Percentiles rank a stretch among this genome's conserved stretches.
These are phyloP conservation scores for Daphne laureola DNA, from an alignment of 441 rosid species.

Conservation along the genomic window DNA sequence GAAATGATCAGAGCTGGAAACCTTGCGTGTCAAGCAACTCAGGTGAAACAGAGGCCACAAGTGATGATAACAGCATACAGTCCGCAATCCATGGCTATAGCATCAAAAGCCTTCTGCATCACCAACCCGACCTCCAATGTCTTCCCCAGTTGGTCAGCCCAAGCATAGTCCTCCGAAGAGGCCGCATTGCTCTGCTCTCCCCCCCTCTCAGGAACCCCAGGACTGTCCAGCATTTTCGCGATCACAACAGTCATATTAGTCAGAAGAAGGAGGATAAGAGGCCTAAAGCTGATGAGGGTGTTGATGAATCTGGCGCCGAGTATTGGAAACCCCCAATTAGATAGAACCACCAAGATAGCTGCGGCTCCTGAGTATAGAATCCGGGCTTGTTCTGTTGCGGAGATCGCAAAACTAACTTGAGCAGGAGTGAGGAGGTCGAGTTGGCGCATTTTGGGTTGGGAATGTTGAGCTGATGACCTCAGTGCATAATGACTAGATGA, in stretches of 20 bases:
- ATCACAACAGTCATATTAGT: slow-evolving; percentile 49
- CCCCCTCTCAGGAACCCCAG: slow-evolving; percentile 19
- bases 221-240: slow-evolving; percentile 28
- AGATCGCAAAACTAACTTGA: slow-evolving; percentile 47
- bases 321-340: slow-evolving; percentile 45
- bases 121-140: slow-evolving; percentile 55
- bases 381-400: slow-evolving; percentile 41
- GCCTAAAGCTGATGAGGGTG: slow-evolving; percentile 46
- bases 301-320: slow-evolving; percentile 27
- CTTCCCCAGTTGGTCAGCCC: slow-evolving; percentile 53
- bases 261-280: slow-evolving; percentile 58
- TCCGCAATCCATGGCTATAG: slow-evolving; percentile 62
- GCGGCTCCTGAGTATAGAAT: slow-evolving; percentile 36
- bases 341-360: slow-evolving; percentile 45
- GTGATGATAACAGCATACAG: slow-evolving; percentile 45
- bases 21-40: neutral
- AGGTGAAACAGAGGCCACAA: slow-evolving; percentile 43
- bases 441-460: slow-evolving; percentile 8
- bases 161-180: slow-evolving; percentile 26
- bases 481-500: slow-evolving; percentile 20
- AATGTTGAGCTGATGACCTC: slow-evolving; percentile 19
- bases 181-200: slow-evolving; percentile 19
- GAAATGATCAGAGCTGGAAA: too few relatives aligned
- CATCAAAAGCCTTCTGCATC: slow-evolving; percentile 55
- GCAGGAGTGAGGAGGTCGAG: slow-evolving; percentile 31